A percentile compares a stretch with the other conserved stretches of the same genome.
Conservation (phyloP, 768 basidiomycete species). For the Tricholoma sp. region DNA sequence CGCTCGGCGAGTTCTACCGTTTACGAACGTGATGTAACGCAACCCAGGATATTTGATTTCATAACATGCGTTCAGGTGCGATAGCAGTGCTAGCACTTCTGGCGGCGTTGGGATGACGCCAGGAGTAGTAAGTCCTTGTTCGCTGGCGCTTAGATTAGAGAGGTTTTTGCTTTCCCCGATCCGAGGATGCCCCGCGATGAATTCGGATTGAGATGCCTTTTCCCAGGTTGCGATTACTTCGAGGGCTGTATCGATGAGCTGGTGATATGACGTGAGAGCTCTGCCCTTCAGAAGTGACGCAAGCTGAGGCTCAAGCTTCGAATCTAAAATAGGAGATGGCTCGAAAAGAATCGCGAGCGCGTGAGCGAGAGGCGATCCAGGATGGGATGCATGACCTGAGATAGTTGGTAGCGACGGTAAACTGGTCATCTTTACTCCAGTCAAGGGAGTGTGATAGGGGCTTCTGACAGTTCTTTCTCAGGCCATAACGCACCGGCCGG, state of each 20-base stretch:
- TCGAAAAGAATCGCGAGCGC: conserved; percentile 37
- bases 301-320: conserved; percentile 48
- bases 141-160: conserved; percentile 69
- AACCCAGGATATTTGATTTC: conserved; percentile 69
- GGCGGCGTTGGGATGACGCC: conserved; percentile 55
- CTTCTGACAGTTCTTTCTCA: no score
- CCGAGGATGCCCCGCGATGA: conserved; percentile 83
- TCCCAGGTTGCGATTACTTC: conserved; percentile 50
- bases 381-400: conserved; percentile 22
- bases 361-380: conserved; percentile 30
- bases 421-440: conserved; percentile 2
- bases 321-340: conserved; percentile 47
- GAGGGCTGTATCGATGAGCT: conserved; percentile 54
- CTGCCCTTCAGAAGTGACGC: conserved; percentile 22
- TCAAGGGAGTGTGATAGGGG: no score
- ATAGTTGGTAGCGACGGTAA: conserved; percentile 33
- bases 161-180: conserved; percentile 81
- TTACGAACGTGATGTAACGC: conserved; percentile 90
- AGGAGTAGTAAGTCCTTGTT: conserved; percentile 54
- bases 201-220: conserved; percentile 43
- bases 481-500: no score
- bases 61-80: conserved; percentile 73
- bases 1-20: conserved; percentile 65
- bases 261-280: conserved; percentile 36
- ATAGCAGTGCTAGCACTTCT: conserved; percentile 67